Evolutionary conservation across 2,329 filamentous ascomycete genomes (phyloP).

Genomic region (Pseudogymnoascus sp.): DNA sequence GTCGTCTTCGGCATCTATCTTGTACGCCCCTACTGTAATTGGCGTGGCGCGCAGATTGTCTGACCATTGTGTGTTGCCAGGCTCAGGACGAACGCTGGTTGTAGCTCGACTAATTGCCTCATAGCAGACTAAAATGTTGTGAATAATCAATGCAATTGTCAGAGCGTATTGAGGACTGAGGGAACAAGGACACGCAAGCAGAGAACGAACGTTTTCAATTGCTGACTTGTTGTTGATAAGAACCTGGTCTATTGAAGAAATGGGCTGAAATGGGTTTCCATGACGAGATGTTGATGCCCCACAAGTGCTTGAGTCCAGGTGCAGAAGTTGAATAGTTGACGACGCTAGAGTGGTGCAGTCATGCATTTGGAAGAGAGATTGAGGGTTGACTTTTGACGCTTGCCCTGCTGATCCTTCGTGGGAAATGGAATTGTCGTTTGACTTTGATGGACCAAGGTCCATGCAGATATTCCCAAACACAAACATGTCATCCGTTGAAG

Average conservation of each 20-base stretch:
- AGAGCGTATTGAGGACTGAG: not conserved
- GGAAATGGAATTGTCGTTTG: not conserved
- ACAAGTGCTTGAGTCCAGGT: not conserved
- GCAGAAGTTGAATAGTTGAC: not conserved
- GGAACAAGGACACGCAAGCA: not conserved
- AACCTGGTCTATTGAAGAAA: constrained; percentile 4
- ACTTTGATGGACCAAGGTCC: not conserved
- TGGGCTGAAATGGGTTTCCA: not conserved
- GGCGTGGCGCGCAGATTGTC: not conserved
- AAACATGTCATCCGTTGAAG: not conserved
- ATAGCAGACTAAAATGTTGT: not conserved
- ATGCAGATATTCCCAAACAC: not conserved
- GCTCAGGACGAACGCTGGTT: not conserved
- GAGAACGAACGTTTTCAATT: constrained; percentile 1
- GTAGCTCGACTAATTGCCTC: constrained; percentile 4
- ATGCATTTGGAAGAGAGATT: not conserved
- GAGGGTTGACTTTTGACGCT: not conserved
- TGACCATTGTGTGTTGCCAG: not conserved
- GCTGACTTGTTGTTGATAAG: constrained; percentile 2
- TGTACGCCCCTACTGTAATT: not conserved
- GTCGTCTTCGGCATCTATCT: constrained; percentile 2
- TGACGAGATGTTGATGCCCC: not conserved
- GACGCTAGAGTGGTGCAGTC: not conserved
- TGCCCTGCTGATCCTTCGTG: not conserved
- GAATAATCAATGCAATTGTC: not conserved